phyloP scores from a whole-genome alignment of 139 green algal genomes.

The Ostreobium quekettii region DNA sequence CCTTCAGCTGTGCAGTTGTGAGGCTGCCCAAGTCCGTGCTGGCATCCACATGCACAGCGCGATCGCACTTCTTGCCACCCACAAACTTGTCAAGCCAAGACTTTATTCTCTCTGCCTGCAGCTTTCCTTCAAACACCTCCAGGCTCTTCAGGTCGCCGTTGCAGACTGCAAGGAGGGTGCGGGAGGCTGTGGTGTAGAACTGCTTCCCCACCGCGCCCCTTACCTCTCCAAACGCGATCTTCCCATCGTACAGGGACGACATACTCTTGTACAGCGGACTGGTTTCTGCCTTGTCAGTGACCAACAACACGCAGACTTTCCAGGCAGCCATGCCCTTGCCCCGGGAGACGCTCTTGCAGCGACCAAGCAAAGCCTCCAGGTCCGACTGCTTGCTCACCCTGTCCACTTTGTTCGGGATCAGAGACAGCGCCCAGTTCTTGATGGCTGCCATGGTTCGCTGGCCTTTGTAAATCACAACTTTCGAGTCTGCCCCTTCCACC shows the following conservation, averaged over 20 bases:
- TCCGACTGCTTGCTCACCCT: constrained; percentile 16
- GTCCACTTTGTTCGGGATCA: constrained; percentile 47
- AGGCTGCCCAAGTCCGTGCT: constrained; percentile 52
- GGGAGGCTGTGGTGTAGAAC: constrained; percentile 19
- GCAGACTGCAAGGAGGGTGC: constrained; percentile 54
- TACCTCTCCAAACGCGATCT: constrained; percentile 35
- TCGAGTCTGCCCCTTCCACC: constrained; percentile 2
- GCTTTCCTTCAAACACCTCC: constrained; percentile 37
- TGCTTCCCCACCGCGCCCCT: neutral
- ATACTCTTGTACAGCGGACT: constrained; percentile 47
- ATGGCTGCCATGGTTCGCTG: constrained; percentile 47
- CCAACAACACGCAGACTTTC: constrained; percentile 58
- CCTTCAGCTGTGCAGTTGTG: constrained; percentile 56
- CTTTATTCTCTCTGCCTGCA: constrained; percentile 54
- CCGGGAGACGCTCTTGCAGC: constrained; percentile 1
- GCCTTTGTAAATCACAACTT: constrained; percentile 45
- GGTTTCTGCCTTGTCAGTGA: constrained; percentile 54
- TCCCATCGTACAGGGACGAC: constrained; percentile 35
- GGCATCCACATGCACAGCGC: constrained; percentile 37
- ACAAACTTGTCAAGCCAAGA: constrained; percentile 51
- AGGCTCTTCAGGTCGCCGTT: constrained; percentile 49
- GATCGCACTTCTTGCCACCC: constrained; percentile 47
- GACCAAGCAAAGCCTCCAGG: constrained; percentile 15
- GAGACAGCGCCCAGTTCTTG: constrained; percentile 49
- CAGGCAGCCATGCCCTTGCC: constrained; percentile 33